Conservation (phyloP, 1,139 yeast species). For the Hansenula lynferdii region DNA sequence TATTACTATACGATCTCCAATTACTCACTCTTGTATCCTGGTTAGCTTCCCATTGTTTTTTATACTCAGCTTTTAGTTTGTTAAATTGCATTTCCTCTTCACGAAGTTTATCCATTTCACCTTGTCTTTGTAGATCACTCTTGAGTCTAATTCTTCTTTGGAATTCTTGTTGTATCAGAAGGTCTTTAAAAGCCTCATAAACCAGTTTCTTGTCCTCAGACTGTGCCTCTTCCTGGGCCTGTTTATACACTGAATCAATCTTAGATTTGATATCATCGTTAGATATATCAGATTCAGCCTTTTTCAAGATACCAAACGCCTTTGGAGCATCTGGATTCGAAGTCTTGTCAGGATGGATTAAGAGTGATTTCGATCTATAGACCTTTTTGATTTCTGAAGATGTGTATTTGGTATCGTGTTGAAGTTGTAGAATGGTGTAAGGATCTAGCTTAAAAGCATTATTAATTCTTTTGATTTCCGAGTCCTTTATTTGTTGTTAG, state of each 20-base stretch:
- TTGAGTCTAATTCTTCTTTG: conserved; percentile 33
- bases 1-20: conserved; percentile 34
- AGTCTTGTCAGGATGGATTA: conserved; percentile 69
- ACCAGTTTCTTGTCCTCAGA: conserved; percentile 35
- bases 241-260: conserved; percentile 36
- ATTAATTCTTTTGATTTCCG: not conserved
- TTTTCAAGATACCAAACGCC: conserved; percentile 51
- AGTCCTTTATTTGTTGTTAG: no score
- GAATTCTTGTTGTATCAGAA: conserved; percentile 38
- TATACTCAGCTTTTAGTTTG: conserved; percentile 34
- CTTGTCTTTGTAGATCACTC: conserved; percentile 33
- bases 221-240: conserved; percentile 34
- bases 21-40: conserved; percentile 53
- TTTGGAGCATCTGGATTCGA: conserved; percentile 48
- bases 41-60: conserved; percentile 57
- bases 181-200: conserved; percentile 33
- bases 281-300: conserved; percentile 25
- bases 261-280: conserved; percentile 26
- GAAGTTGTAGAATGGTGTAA: not conserved
- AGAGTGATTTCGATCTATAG: conserved; percentile 53
- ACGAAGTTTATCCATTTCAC: conserved; percentile 7
- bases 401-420: not conserved
- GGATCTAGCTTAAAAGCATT: not conserved
- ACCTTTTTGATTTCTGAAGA: conserved; percentile 35
- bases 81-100: conserved; percentile 35